Conservation (phyloP, 192 early-diverging fungal genomes). For the Pilobolus umbonatus region DNA sequence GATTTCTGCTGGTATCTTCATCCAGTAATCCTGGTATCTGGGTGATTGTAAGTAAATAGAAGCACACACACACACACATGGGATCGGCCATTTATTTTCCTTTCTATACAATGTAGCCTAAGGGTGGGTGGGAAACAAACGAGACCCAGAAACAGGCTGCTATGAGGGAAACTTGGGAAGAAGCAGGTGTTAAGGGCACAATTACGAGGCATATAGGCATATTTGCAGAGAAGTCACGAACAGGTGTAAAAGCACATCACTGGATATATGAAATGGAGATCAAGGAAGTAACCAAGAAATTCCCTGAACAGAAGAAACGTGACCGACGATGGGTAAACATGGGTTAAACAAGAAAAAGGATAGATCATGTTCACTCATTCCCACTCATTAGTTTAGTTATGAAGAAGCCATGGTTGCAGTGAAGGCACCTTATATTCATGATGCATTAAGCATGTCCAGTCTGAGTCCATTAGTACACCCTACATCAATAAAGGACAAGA, state of each 20-base stretch:
- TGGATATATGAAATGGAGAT: constrained; percentile 57
- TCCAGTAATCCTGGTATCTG: constrained; percentile 41
- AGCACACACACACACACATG: constrained; percentile 15
- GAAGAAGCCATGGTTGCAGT: constrained; percentile 19
- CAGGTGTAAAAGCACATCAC: constrained; percentile 35
- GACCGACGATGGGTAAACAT: constrained; percentile 26
- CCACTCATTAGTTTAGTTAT: constrained; percentile 17
- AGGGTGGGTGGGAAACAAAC: constrained; percentile 63
- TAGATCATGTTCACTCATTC: not conserved
- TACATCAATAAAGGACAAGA: constrained; percentile 2
- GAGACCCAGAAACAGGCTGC: constrained; percentile 54
- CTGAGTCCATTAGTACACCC: constrained; percentile 2
- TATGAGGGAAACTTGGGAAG: constrained; percentile 59
- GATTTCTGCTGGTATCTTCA: constrained; percentile 48
- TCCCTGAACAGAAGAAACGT: constrained; percentile 45
- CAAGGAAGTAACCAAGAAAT: constrained; percentile 41
- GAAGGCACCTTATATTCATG: constrained; percentile 14
- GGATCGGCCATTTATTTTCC: constrained; percentile 1
- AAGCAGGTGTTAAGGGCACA: constrained; percentile 53
- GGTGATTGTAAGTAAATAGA: constrained; percentile 39
- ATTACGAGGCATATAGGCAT: constrained; percentile 45
- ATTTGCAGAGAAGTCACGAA: constrained; percentile 39
- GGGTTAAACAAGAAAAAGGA: not conserved
- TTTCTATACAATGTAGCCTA: constrained; percentile 35
- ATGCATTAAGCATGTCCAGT: constrained; percentile 22